These are phyloP conservation scores for Cordyceps fumosorosea DNA, from an alignment of 2,329 filamentous ascomycete genomes.

Conservation along the genomic window DNA sequence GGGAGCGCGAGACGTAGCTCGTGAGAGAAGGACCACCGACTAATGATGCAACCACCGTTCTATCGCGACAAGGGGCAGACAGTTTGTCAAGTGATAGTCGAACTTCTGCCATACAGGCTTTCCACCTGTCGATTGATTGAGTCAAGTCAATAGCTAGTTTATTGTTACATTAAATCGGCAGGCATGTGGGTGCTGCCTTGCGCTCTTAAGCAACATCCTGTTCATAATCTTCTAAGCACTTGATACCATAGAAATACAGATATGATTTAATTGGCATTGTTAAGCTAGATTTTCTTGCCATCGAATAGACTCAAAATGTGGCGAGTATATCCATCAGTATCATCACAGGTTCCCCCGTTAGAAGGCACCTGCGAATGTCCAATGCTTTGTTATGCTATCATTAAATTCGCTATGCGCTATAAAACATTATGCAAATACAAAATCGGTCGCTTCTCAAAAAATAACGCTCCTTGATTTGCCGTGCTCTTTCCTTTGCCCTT, in stretches of 20 bases:
- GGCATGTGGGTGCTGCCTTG: neutral
- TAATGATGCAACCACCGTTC: neutral
- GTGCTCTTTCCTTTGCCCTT: neutral
- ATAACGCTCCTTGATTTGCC: neutral
- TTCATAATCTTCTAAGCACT: neutral
- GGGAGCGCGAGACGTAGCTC: slow-evolving; percentile 37
- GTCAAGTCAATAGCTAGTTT: neutral
- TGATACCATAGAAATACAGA: slow-evolving; percentile 7
- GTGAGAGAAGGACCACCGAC: slow-evolving; percentile 38
- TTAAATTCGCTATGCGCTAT: slow-evolving; percentile 10
- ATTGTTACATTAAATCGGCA: neutral
- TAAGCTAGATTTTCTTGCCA: too few relatives aligned
- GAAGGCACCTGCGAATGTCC: neutral
- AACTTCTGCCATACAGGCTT: neutral
- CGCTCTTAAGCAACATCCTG: neutral
- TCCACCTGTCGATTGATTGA: neutral
- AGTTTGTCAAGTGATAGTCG: neutral
- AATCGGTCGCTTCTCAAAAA: slow-evolving; percentile 4
- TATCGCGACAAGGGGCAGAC: too few relatives aligned
- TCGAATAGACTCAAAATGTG: too few relatives aligned
- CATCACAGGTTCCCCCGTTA: too few relatives aligned
- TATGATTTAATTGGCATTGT: neutral
- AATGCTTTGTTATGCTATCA: neutral
- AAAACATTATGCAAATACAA: slow-evolving; percentile 8
- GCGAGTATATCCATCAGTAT: neutral